A percentile compares a stretch with the other conserved stretches of the same genome.
These are phyloP conservation scores for Kwoniella mangroviensis DNA, from an alignment of 768 basidiomycete species.

Conservation along the genomic window DNA sequence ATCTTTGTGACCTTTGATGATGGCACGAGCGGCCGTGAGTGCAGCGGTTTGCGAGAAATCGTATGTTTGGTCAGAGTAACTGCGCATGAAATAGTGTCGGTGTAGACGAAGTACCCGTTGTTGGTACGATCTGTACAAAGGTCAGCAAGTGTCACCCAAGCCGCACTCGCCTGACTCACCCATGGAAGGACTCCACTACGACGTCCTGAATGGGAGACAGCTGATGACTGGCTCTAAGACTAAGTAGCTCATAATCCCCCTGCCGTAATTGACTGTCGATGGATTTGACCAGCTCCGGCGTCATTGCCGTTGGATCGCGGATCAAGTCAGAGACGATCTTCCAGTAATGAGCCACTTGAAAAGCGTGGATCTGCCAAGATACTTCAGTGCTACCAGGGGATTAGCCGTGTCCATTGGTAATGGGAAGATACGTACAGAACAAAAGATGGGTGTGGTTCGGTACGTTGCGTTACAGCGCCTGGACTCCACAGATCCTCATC, in stretches of 20 bases:
- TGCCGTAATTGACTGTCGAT: slow-evolving; percentile 4
- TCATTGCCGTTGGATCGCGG: slow-evolving; percentile 9
- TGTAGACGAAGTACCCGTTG: slow-evolving; percentile 16
- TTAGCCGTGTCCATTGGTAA: not conserved
- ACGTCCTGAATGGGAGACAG: slow-evolving; percentile 4
- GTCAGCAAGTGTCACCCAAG: not conserved
- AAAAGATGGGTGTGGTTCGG: slow-evolving; percentile 10
- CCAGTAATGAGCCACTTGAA: slow-evolving; percentile 9
- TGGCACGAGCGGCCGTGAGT: slow-evolving; percentile 12
- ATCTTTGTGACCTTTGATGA: slow-evolving; percentile 14
- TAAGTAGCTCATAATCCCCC: slow-evolving; percentile 10
- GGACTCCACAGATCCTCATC: slow-evolving; percentile 16
- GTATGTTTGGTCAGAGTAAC: not conserved
- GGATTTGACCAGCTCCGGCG: slow-evolving; percentile 6
- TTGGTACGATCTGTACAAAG: slow-evolving; percentile 12
- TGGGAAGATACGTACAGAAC: slow-evolving; percentile 1
- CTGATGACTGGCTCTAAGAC: slow-evolving; percentile 13
- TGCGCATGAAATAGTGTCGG: slow-evolving; percentile 14
- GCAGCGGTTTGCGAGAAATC: slow-evolving; percentile 16
- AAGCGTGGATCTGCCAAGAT: slow-evolving; percentile 9
- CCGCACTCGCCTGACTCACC: slow-evolving; percentile 9
- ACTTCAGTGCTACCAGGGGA: slow-evolving; percentile 8
- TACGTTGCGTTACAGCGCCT: too few species aligned
- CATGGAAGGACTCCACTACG: slow-evolving; percentile 15
- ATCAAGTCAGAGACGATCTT: slow-evolving; percentile 5